These are phyloP conservation scores for Fusarium begoniae DNA, from an alignment of 2,329 filamentous ascomycete genomes.

Conservation along the genomic window DNA sequence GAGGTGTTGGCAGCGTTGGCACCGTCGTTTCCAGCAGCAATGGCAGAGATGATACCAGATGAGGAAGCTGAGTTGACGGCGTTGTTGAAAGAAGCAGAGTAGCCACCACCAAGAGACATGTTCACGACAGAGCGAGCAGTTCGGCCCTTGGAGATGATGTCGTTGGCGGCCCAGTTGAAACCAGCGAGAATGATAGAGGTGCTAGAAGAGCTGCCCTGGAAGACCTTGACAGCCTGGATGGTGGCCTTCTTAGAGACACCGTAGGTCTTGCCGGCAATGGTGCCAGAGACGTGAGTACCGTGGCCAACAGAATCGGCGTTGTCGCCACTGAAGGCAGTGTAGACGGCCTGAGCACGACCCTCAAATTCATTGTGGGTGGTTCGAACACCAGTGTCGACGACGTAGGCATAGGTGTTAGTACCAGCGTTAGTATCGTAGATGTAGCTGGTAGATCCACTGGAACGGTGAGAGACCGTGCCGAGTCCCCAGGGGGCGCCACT, in stretches of 20 bases:
- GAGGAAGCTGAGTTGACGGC: constrained; percentile 57
- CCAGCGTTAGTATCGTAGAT: constrained; percentile 59
- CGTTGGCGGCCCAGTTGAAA: constrained; percentile 55
- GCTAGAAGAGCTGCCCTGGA: constrained; percentile 43
- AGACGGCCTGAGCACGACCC: constrained; percentile 56
- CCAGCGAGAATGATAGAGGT: constrained; percentile 47
- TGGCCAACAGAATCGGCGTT: constrained; percentile 50
- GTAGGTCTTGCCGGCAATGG: constrained; percentile 48
- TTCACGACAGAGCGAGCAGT: constrained; percentile 57
- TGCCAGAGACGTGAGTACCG: constrained; percentile 54
- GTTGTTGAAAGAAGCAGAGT: constrained; percentile 58
- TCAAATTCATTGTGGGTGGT: constrained; percentile 63
- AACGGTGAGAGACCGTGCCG: constrained; percentile 46
- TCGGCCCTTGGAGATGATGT: constrained; percentile 54
- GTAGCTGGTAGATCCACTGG: constrained; percentile 49
- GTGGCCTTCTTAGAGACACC: constrained; percentile 56
- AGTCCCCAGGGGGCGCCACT: constrained; percentile 46
- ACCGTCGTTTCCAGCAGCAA: constrained; percentile 65
- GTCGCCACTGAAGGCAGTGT: constrained; percentile 39
- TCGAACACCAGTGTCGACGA: constrained; percentile 71
- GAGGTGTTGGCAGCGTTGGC: constrained; percentile 39
- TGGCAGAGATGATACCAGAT: constrained; percentile 60
- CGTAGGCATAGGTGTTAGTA: constrained; percentile 63
- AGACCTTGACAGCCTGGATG: constrained; percentile 58
- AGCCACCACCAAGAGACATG: constrained; percentile 63